These are phyloP conservation scores for Quercus tomentella DNA, from an alignment of 331 rosid genomes.

Conservation along the genomic window DNA sequence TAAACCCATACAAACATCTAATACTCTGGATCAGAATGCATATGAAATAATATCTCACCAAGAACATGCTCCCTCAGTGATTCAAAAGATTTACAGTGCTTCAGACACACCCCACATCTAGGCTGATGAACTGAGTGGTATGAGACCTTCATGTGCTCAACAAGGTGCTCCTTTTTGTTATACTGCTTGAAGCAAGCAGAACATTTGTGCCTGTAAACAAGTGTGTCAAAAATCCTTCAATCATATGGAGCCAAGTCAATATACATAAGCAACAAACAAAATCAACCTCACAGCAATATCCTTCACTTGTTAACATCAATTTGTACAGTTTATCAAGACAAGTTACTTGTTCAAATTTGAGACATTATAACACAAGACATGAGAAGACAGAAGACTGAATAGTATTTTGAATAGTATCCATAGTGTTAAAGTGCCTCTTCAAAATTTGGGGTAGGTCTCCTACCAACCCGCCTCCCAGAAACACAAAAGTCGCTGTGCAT, in stretches of 20 bases:
- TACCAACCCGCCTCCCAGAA: too few species aligned
- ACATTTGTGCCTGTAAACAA: constrained; percentile 58
- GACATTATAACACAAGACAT: not conserved
- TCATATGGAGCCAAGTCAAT: not conserved
- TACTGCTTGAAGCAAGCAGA: constrained; percentile 74
- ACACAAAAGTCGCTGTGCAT: too few species aligned
- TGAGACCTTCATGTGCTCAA: constrained; percentile 66
- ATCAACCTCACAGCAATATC: not conserved
- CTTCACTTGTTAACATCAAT: not conserved
- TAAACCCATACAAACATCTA: not conserved
- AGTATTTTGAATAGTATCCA: not conserved
- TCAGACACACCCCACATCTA: constrained; percentile 56
- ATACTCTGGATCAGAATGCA: not conserved
- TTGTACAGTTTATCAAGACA: not conserved
- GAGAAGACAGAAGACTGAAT: not conserved
- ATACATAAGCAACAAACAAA: not conserved
- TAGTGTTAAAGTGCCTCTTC: too few species aligned
- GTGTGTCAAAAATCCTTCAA: constrained; percentile 13
- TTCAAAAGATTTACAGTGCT: constrained; percentile 80
- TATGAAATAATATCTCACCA: constrained; percentile 37
- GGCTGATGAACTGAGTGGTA: constrained; percentile 76
- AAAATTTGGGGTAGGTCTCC: too few species aligned
- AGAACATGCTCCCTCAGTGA: constrained; percentile 73
- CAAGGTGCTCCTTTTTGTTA: constrained; percentile 63
- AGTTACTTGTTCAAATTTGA: not conserved